Evolutionary conservation across 192 early-diverging fungal genomes (phyloP).

Genomic region (Chytriomyces sp.): DNA sequence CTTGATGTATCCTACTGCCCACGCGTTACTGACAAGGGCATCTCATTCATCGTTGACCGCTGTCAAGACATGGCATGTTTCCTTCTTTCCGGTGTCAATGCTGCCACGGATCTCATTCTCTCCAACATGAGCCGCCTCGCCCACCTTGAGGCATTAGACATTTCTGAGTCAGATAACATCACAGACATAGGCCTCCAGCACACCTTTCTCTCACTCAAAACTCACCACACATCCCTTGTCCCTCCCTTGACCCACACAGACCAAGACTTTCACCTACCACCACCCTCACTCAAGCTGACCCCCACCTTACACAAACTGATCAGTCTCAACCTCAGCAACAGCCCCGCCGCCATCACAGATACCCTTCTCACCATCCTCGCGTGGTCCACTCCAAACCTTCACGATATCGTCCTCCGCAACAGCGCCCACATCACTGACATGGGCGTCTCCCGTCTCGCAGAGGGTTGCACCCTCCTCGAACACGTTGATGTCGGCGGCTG

Average conservation of each 20-base stretch:
- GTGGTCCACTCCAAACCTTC: slow-evolving; percentile 1
- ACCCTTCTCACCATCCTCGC: background rate
- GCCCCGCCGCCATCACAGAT: background rate
- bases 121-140: background rate
- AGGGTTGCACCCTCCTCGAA: background rate
- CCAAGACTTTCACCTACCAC: background rate
- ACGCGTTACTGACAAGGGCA: background rate
- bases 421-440: background rate
- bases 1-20: background rate
- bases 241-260: background rate
- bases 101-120: background rate
- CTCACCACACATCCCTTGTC: background rate
- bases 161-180: background rate
- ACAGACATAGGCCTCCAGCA: background rate
- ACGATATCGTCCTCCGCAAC: background rate
- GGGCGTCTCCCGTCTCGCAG: slow-evolving; percentile 9
- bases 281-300: background rate
- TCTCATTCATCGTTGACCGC: background rate
- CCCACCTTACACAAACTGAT: background rate
- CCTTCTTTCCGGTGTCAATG: background rate
- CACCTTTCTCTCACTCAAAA: background rate
- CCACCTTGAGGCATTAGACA: background rate
- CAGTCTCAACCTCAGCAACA: background rate
- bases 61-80: background rate
- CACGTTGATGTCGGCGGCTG: background rate